These are phyloP conservation scores for Trichoderma sp. DNA, from an alignment of 2,329 filamentous ascomycete genomes.

Conservation along the genomic window DNA sequence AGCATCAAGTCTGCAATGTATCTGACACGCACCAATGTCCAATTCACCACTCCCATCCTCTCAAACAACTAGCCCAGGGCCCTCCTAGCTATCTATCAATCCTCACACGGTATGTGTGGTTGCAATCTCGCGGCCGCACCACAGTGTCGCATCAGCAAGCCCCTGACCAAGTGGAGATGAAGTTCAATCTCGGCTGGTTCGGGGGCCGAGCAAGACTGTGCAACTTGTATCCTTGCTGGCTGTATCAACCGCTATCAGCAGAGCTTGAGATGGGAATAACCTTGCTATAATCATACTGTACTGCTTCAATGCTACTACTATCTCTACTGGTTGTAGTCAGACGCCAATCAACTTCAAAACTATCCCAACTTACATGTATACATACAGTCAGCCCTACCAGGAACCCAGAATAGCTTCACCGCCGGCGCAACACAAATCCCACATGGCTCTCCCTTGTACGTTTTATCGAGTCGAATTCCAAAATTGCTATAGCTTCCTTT, in stretches of 20 bases:
- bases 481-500: background rate
- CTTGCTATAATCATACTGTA: no score
- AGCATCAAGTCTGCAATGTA: constrained; percentile 3
- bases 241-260: background rate
- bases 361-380: background rate
- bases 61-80: background rate
- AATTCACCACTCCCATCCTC: background rate
- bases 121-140: background rate
- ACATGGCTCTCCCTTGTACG: background rate
- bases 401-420: constrained; percentile 9
- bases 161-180: constrained; percentile 16
- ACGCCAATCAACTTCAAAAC: background rate
- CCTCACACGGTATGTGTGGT: background rate
- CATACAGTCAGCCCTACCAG: constrained; percentile 5
- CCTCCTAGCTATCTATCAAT: background rate
- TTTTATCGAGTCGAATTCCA: background rate
- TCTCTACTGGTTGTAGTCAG: background rate
- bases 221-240: background rate
- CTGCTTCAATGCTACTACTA: background rate
- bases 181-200: constrained; percentile 15
- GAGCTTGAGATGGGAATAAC: background rate
- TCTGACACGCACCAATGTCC: constrained; percentile 1
- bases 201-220: background rate
- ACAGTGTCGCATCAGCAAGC: constrained; percentile 4
- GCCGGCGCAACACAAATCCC: background rate